Percentiles rank a stretch among this genome's conserved stretches.
These are phyloP conservation scores for Xerocomellus chrysenteron DNA, from an alignment of 768 basidiomycete species.

Conservation along the genomic window DNA sequence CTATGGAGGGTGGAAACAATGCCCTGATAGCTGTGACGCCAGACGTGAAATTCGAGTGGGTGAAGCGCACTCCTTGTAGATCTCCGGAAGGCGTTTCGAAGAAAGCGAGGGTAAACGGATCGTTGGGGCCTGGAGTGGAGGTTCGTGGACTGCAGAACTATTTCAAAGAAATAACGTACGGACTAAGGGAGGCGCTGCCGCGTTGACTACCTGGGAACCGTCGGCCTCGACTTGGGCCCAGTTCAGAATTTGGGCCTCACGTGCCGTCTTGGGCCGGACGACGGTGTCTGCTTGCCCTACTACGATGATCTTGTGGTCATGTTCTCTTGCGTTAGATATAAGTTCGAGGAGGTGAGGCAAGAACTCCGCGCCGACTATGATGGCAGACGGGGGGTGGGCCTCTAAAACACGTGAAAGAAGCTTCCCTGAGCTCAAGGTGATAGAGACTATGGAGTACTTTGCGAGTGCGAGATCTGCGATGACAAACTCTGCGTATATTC, in stretches of 20 bases:
- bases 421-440: constrained; percentile 58
- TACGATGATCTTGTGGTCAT: constrained; percentile 62
- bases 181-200: constrained; percentile 44
- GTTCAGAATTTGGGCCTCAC: constrained; percentile 54
- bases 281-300: constrained; percentile 61
- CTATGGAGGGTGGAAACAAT: constrained; percentile 70
- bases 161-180: constrained; percentile 42
- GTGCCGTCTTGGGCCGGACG: constrained; percentile 45
- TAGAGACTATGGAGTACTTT: constrained; percentile 63
- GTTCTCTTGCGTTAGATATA: constrained; percentile 58
- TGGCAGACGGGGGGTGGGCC: constrained; percentile 64
- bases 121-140: constrained; percentile 36
- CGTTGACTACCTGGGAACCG: constrained; percentile 49
- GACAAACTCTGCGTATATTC: constrained; percentile 58
- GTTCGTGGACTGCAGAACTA: neutral
- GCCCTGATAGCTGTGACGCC: constrained; percentile 80
- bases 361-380: constrained; percentile 67
- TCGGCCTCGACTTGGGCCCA: constrained; percentile 74
- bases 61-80: constrained; percentile 63
- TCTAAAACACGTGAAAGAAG: constrained; percentile 68
- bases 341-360: constrained; percentile 70
- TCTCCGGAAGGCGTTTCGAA: constrained; percentile 51
- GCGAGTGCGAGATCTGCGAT: constrained; percentile 79
- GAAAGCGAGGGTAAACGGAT: constrained; percentile 71
- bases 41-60: constrained; percentile 84